phyloP scores from a whole-genome alignment of 2,329 filamentous ascomycete species.

The Fusarium odoratissimum region DNA sequence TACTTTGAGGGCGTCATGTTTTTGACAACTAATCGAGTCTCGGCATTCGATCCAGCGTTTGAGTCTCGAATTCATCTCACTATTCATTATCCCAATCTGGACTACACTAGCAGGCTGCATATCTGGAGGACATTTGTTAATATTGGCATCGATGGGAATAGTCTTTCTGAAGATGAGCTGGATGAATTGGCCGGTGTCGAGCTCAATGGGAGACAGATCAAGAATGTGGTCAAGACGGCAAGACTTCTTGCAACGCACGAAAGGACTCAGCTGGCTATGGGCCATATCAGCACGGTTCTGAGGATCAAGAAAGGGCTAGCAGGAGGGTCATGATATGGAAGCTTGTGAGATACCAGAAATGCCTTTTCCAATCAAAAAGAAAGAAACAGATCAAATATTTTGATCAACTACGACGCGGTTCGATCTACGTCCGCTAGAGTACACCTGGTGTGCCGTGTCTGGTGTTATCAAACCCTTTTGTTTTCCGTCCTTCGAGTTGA shows the following conservation, averaged over 20 bases:
- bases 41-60: constrained; percentile 14
- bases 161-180: background rate
- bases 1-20: constrained; percentile 25
- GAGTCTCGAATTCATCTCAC: constrained; percentile 19
- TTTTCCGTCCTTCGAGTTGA: background rate
- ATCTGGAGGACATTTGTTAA: constrained; percentile 15
- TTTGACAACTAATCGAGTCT: constrained; percentile 8
- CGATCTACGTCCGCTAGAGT: accelerated
- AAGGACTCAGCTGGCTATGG: background rate
- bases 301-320: constrained; percentile 4
- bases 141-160: accelerated
- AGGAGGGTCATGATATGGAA: background rate
- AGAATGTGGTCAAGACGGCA: constrained; percentile 22
- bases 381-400: background rate
- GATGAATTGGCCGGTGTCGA: background rate
- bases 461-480: background rate
- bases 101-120: background rate
- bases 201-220: constrained; percentile 25
- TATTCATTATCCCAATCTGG: constrained; percentile 6
- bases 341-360: background rate
- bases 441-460: accelerated
- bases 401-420: background rate
- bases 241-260: constrained; percentile 3
- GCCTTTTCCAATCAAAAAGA: accelerated
- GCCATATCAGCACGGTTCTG: background rate